Percentiles rank a stretch among this genome's conserved stretches.
Evolutionary conservation across 2,329 filamentous ascomycete genomes (phyloP).

Genomic region (Tolypocladium amazonense): DNA sequence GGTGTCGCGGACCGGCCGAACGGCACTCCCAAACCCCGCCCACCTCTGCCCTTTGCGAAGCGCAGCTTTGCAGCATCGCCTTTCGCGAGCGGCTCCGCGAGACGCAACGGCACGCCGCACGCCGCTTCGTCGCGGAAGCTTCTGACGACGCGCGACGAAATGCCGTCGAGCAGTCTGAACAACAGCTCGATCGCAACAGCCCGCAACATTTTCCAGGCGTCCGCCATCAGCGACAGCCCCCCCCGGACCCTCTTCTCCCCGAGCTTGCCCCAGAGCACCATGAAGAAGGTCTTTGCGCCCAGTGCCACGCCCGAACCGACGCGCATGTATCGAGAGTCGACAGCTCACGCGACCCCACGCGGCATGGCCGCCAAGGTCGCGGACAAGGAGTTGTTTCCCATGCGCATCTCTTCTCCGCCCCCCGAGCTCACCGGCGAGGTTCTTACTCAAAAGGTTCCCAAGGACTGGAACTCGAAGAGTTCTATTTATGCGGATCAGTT

Average conservation of each 20-base stretch:
- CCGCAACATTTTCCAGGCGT: slow-evolving; percentile 32
- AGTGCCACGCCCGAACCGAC: slow-evolving; percentile 32
- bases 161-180: slow-evolving; percentile 23
- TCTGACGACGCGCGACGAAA: slow-evolving; percentile 22
- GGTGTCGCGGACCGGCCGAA: slow-evolving; percentile 18
- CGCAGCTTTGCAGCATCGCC: slow-evolving; percentile 29
- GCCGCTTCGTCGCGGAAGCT: slow-evolving; percentile 24
- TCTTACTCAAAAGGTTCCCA: slow-evolving; percentile 41
- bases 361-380: slow-evolving; percentile 38
- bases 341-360: slow-evolving; percentile 34
- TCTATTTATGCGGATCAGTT: slow-evolving; percentile 52
- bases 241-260: slow-evolving; percentile 30
- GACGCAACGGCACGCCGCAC: slow-evolving; percentile 27
- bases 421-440: slow-evolving; percentile 44
- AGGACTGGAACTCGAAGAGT: slow-evolving; percentile 37
- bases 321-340: slow-evolving; percentile 32
- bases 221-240: slow-evolving; percentile 22
- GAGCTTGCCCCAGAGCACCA: slow-evolving; percentile 30
- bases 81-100: slow-evolving; percentile 12
- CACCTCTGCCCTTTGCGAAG: slow-evolving; percentile 32
- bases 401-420: slow-evolving; percentile 49
- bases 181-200: slow-evolving; percentile 22
- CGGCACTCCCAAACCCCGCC: slow-evolving; percentile 27
- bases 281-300: slow-evolving; percentile 37
- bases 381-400: slow-evolving; percentile 42